These are phyloP conservation scores for Cucumis cinereus DNA, from an alignment of 306 rosid genomes.

Conservation along the genomic window DNA sequence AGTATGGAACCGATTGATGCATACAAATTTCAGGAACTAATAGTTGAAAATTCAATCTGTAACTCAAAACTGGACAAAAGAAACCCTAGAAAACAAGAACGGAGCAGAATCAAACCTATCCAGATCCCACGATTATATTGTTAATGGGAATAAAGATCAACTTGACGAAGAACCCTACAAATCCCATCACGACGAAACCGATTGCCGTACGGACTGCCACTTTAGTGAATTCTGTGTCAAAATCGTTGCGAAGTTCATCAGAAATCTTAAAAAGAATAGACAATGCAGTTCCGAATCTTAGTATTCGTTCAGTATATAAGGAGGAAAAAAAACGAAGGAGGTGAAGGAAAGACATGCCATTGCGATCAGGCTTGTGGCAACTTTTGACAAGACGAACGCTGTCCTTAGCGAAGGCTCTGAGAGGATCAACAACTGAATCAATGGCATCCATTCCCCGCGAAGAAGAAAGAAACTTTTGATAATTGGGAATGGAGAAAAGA, in stretches of 20 bases:
- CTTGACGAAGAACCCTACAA: slow-evolving; percentile 42
- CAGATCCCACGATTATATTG: slow-evolving; percentile 41
- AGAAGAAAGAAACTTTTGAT: neutral
- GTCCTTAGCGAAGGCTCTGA: slow-evolving; percentile 42
- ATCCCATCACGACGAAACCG: slow-evolving; percentile 46
- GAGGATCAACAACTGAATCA: slow-evolving; percentile 38
- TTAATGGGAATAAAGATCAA: slow-evolving; percentile 42
- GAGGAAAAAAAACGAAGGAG: neutral
- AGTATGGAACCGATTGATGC: neutral
- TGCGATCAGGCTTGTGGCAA: slow-evolving; percentile 48
- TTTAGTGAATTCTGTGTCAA: slow-evolving; percentile 29
- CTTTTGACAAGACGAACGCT: slow-evolving; percentile 46
- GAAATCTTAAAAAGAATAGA: neutral
- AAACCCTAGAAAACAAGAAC: neutral
- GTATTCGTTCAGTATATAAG: neutral
- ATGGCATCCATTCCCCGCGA: slow-evolving; percentile 30
- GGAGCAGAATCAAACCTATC: slow-evolving; percentile 13
- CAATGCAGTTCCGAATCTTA: neutral
- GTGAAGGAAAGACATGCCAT: slow-evolving; percentile 12
- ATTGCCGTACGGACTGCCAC: slow-evolving; percentile 43
- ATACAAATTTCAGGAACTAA: neutral
- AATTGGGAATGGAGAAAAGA: neutral
- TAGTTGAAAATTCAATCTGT: neutral
- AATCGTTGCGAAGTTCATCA: neutral
- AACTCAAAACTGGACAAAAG: neutral